A percentile compares a stretch with the other conserved stretches of the same genome.
Conservation (phyloP, 805 yeast genomes). For the Wickerhamomyces hampshirensis region DNA sequence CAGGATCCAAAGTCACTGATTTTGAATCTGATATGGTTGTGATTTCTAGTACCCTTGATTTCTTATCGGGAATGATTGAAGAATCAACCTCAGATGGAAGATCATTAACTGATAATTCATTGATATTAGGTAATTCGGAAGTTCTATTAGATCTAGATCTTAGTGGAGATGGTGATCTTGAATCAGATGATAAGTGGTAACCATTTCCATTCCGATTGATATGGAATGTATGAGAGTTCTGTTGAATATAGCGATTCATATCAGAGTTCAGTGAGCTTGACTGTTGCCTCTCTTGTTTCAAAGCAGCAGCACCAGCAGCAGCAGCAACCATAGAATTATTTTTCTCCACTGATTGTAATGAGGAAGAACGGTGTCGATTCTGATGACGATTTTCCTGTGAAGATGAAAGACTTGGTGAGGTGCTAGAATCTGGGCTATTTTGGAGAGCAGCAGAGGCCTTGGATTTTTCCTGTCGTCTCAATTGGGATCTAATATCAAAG, state of each 20-base stretch:
- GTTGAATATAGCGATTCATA: neutral
- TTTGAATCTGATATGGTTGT: slow-evolving; percentile 1
- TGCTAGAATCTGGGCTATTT: neutral
- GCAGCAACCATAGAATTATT: slow-evolving; percentile 12
- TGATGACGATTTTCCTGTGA: slow-evolving; percentile 7
- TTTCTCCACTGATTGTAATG: slow-evolving; percentile 7
- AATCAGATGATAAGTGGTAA: neutral
- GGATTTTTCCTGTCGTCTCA: slow-evolving; percentile 21
- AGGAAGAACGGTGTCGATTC: slow-evolving; percentile 12
- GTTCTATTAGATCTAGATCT: slow-evolving; percentile 1
- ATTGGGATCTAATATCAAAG: slow-evolving; percentile 24
- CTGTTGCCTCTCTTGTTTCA: slow-evolving; percentile 13
- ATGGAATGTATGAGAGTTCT: neutral
- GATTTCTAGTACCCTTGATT: no score
- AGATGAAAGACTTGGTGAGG: slow-evolving; percentile 6
- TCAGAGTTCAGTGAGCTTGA: slow-evolving; percentile 6
- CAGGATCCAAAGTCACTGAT: neutral
- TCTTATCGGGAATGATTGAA: no score
- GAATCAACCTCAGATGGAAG: slow-evolving; percentile 1
- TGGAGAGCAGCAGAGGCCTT: slow-evolving; percentile 9
- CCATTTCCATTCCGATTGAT: neutral
- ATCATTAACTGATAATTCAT: slow-evolving; percentile 6
- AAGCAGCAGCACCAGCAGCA: slow-evolving; percentile 23
- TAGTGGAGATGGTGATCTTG: slow-evolving; percentile 19
- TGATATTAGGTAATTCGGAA: slow-evolving; percentile 12